Percentiles rank a stretch among this genome's conserved stretches.
These are phyloP conservation scores for Didymosphaeria variabile DNA, from an alignment of 2,329 filamentous ascomycete species.

Conservation along the genomic window DNA sequence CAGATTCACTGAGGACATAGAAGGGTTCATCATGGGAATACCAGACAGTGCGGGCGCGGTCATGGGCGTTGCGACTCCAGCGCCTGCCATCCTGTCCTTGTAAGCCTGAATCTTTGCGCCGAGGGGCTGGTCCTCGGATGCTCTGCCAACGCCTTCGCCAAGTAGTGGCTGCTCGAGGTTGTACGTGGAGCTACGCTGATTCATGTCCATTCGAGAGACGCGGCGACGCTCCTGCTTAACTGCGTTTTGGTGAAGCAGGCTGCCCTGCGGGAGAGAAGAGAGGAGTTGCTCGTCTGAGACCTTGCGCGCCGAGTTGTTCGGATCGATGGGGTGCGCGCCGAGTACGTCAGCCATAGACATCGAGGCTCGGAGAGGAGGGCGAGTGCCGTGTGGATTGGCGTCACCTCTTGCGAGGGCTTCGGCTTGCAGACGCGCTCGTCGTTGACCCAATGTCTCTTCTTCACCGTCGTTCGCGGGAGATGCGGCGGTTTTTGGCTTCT, in stretches of 20 bases:
- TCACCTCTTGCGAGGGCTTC: slow-evolving; percentile 66
- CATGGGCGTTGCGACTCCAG: slow-evolving; percentile 14
- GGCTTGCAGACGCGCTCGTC: slow-evolving; percentile 76
- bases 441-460: slow-evolving; percentile 82
- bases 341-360: slow-evolving; percentile 71
- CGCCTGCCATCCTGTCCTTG: slow-evolving; percentile 42
- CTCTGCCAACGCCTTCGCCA: slow-evolving; percentile 31
- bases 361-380: slow-evolving; percentile 51
- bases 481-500: slow-evolving; percentile 37
- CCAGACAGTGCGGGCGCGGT: slow-evolving; percentile 23
- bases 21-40: slow-evolving; percentile 20
- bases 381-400: slow-evolving; percentile 31
- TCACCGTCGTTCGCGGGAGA: slow-evolving; percentile 56
- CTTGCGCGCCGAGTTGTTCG: slow-evolving; percentile 44
- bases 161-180: slow-evolving; percentile 42
- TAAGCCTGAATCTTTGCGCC: slow-evolving; percentile 49
- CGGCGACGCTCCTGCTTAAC: slow-evolving; percentile 49
- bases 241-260: slow-evolving; percentile 52
- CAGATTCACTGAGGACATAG: slow-evolving; percentile 25
- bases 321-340: slow-evolving; percentile 60
- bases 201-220: slow-evolving; percentile 45
- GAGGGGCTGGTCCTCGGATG: slow-evolving; percentile 39
- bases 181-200: slow-evolving; percentile 43
- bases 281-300: slow-evolving; percentile 47
- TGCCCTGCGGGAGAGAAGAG: slow-evolving; percentile 48